Base-by-base conservation (phyloP, 805 yeast species). In the Candida argentea region DNA sequence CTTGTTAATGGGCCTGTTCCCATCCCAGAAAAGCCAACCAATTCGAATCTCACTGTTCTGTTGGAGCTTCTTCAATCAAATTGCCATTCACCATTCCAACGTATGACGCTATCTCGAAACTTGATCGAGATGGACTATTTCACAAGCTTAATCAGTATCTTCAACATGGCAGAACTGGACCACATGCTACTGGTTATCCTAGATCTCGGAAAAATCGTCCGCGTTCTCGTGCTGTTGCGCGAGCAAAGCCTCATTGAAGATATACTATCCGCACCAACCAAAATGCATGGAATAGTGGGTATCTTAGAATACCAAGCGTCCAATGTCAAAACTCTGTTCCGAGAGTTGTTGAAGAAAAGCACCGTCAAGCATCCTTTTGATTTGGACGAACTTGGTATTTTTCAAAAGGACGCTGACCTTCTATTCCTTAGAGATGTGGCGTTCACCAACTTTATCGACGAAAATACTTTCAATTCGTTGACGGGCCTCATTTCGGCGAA, bases 221-320 rank as follows among this genome's bases (percentile, higher is more conserved):
- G 86, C 51, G 66, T 80, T 1, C 48, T 79, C 20, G 61, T 85
- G 12, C 57, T 80, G 16, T 77, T 79, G 52, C 84, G 82, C 43
- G 95, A 87, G 27, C 38, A 47, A 5, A 14, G 39, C 5, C 36
- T 61, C 8, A 36, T 61, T 9, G 65, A 57, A 25, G 53, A 50
- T 24, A 44, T 61, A 8, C 35, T 60, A 4, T 39, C 47, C 4
- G 34, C 46, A 6, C 62, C 57, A 27, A 46, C 44, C 6, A 55
- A 50, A 22, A 44, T 58, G 6, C 25, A 49, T 42, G 80, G 81
- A 1, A 55, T 84, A 3, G 68, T 78, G 8, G 94, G 95, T 1
- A 79, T 85, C 8, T 54, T 89, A 26, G 98, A 91, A 50, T 60
- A 85, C 50, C 96, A 91, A 49, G 81, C 91, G 0, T 94, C 83